Evolutionary conservation across 495 filamentous ascomycete species (phyloP), one percentile per base, ranked within the genome.

Genomic region (Daldinia concentrica): DNA sequence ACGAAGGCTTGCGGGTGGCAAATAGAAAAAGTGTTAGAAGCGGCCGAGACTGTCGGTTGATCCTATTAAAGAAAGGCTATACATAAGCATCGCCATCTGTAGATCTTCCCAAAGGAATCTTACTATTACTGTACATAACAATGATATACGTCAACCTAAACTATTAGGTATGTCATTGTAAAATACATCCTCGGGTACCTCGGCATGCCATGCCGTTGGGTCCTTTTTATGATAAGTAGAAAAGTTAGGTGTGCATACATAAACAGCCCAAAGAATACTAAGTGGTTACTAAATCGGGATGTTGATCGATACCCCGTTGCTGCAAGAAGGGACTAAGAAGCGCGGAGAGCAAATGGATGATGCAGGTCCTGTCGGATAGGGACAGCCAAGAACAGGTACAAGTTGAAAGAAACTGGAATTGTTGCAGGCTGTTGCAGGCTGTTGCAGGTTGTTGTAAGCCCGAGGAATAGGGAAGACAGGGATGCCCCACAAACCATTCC

Each of bases 271-370:
- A 58, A 19, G 15, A 50, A 24, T 48, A 9, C 43, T 12, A 12
- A 48, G 43, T 12, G 39, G 43, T 57, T 68, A 61, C 60, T 64
- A 64, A 36, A 72, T 72, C 27, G 22, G 64, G 52, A 67, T 17
- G 64, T 48, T 55, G 64, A 67, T 67, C 58, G 15, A 51, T 63
- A 55, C 54, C 30, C 64, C 11, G 29, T 51, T 58, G 37, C 69
- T 72, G 69, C 69, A 68, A 68, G 60, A 72, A 72, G 69, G 69
- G 69, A 72, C 56, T 30, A 56, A 41, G 19, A 59, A 22, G 22
- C 36, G 14, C 22, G 22, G 50, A 48, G 43, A 52, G 62, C 57
- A 22, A 58, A 66, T 41, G 39, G 34, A 61, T 64, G 64, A 68
- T 72, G 64, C 64, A 72, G 59, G 69, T 72, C 64, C 60, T 59